Evolutionary conservation across 805 yeast genomes (phyloP).

Genomic region (Danielia oregonensis): DNA sequence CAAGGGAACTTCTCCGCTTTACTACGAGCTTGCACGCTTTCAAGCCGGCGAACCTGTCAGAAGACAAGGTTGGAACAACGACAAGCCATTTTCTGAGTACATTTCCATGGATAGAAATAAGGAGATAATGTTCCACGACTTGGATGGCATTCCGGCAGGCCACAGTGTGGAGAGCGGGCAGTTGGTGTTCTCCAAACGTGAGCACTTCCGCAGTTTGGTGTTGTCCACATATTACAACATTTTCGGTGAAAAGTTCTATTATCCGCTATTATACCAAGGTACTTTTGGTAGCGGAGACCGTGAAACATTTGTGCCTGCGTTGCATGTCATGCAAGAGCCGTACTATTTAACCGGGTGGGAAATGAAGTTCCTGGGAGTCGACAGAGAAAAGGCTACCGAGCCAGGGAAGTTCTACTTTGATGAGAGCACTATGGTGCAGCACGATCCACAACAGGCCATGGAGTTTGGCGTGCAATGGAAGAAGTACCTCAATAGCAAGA

Average conservation of each 20-base stretch:
- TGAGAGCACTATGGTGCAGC: slow-evolving; percentile 31
- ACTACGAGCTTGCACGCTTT: slow-evolving; percentile 17
- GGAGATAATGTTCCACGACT: slow-evolving; percentile 27
- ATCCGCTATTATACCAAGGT: slow-evolving; percentile 33
- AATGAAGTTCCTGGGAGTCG: slow-evolving; percentile 15
- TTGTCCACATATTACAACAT: slow-evolving; percentile 34
- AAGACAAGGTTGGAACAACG: slow-evolving; percentile 28
- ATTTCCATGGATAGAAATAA: slow-evolving; percentile 13
- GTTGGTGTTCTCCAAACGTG: slow-evolving; percentile 30
- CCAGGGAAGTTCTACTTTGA: slow-evolving; percentile 14
- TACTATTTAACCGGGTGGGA: slow-evolving; percentile 23
- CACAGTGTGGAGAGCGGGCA: slow-evolving; percentile 35
- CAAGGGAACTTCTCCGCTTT: slow-evolving; percentile 19
- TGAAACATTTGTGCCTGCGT: slow-evolving; percentile 37
- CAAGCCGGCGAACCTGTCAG: slow-evolving; percentile 17
- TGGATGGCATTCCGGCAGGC: slow-evolving; percentile 27
- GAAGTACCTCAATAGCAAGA: slow-evolving; percentile 19
- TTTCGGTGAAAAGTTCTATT: slow-evolving; percentile 26
- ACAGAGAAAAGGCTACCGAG: slow-evolving; percentile 2
- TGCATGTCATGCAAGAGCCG: slow-evolving; percentile 31
- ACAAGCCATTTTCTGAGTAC: slow-evolving; percentile 20
- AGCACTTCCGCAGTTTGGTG: slow-evolving; percentile 28
- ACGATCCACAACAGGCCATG: slow-evolving; percentile 22
- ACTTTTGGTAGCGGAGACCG: slow-evolving; percentile 32
- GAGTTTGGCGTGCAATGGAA: slow-evolving; percentile 24